Evolutionary conservation across 2,329 filamentous ascomycete genomes (phyloP).

Genomic region (Pyrenochaeta sp.): DNA sequence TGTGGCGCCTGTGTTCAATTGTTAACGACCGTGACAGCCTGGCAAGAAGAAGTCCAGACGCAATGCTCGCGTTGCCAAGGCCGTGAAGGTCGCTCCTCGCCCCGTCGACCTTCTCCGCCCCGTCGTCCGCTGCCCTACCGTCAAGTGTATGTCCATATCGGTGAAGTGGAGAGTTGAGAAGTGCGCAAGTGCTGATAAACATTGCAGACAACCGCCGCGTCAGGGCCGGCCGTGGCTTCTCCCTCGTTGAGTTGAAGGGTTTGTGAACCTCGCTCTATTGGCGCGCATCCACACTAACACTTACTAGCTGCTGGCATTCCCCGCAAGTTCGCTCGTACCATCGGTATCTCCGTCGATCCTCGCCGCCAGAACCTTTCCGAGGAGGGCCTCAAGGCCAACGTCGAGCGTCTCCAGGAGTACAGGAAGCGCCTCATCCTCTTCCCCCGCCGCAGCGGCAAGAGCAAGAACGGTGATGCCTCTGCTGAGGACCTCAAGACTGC

Average conservation of each 20-base stretch:
- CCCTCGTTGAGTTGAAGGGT: slow-evolving; percentile 97
- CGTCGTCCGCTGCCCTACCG: slow-evolving; percentile 93
- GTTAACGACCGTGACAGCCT: slow-evolving; percentile 66
- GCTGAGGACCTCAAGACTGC: slow-evolving; percentile 81
- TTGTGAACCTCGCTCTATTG: slow-evolving; percentile 44
- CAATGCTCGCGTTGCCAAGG: slow-evolving; percentile 91
- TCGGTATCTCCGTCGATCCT: slow-evolving; percentile 95
- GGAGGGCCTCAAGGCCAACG: slow-evolving; percentile 93
- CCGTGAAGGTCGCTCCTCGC: slow-evolving; percentile 91
- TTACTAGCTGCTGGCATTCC: slow-evolving; percentile 89
- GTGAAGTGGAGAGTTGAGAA: not conserved
- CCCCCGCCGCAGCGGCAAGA: slow-evolving; percentile 89
- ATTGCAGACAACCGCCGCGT: slow-evolving; percentile 88
- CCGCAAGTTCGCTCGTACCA: slow-evolving; percentile 90
- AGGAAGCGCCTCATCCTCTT: slow-evolving; percentile 95
- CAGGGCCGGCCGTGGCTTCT: slow-evolving; percentile 96
- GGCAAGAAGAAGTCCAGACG: slow-evolving; percentile 95
- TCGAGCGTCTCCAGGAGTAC: slow-evolving; percentile 98
- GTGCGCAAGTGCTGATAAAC: slow-evolving; percentile 18
- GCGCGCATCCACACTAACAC: slow-evolving; percentile 20
- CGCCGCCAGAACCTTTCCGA: slow-evolving; percentile 97
- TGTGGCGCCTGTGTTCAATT: slow-evolving; percentile 58
- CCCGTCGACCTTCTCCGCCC: slow-evolving; percentile 97
- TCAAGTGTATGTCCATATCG: slow-evolving; percentile 69
- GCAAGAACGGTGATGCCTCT: slow-evolving; percentile 89